A percentile compares a stretch with the other conserved stretches of the same genome.
phyloP scores from a whole-genome alignment of 257 asterid genomes.

The Solanum ossicruentum region DNA sequence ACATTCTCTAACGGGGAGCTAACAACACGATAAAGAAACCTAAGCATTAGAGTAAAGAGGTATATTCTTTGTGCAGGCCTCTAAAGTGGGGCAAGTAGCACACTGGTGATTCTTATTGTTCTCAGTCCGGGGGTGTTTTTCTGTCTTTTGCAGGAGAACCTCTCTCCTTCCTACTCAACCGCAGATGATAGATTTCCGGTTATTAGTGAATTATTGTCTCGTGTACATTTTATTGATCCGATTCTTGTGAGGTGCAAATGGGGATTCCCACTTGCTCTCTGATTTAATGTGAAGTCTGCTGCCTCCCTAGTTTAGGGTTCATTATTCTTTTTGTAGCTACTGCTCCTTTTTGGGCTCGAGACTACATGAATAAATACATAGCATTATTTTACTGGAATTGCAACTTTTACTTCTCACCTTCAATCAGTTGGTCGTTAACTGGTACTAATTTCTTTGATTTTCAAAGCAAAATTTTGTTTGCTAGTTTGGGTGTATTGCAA shows the following conservation, averaged over 20 bases:
- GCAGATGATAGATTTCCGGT: conserved; percentile 18
- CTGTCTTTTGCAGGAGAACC: conserved; percentile 53
- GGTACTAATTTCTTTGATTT: background rate
- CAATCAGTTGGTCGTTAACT: background rate
- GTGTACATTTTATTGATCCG: conserved; percentile 30
- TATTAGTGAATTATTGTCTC: conserved; percentile 13
- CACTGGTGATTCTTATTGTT: conserved; percentile 32
- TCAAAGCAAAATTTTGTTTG: no score
- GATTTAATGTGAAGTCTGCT: conserved; percentile 25
- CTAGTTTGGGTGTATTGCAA: background rate
- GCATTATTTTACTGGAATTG: background rate
- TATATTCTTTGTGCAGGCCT: conserved; percentile 71
- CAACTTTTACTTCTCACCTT: background rate
- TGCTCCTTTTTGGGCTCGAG: conserved; percentile 10
- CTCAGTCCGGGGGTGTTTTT: conserved; percentile 43
- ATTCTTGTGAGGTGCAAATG: conserved; percentile 22
- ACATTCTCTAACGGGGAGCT: conserved; percentile 33
- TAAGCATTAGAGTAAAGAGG: conserved; percentile 31
- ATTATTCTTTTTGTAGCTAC: conserved; percentile 34
- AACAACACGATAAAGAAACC: conserved; percentile 39
- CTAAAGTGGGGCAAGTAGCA: conserved; percentile 49
- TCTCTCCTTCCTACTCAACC: conserved; percentile 20
- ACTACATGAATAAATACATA: conserved; percentile 29
- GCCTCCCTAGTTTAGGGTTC: conserved; percentile 33
- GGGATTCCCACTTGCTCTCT: conserved; percentile 20